These are phyloP conservation scores for Magnolia kwangsiensis DNA, from an alignment of 164 flowering plant species.

Conservation along the genomic window DNA sequence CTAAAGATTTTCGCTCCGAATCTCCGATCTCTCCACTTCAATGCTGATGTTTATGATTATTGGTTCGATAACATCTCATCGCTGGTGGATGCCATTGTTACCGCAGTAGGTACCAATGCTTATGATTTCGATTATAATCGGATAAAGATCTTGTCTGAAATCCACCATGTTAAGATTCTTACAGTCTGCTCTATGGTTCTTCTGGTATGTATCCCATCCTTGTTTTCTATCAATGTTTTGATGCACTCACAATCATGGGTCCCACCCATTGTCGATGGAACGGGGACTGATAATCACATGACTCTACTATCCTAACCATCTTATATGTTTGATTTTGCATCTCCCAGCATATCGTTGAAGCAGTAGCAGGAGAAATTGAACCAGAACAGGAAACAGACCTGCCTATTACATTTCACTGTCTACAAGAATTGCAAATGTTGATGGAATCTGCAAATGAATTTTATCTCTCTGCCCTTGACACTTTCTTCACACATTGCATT, in stretches of 20 bases:
- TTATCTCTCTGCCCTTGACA: background rate
- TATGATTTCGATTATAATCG: background rate
- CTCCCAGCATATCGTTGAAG: background rate
- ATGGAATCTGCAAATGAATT: background rate
- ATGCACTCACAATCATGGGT: no score
- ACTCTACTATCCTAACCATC: background rate
- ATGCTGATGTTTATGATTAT: background rate
- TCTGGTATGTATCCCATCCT: background rate
- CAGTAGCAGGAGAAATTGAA: slow-evolving; percentile 1
- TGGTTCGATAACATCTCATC: background rate
- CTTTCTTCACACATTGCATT: slow-evolving; percentile 5
- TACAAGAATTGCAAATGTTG: slow-evolving; percentile 12
- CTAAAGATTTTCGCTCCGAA: slow-evolving; percentile 8
- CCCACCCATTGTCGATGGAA: no score
- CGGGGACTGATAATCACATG: no score
- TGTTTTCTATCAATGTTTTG: no score
- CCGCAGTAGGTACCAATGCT: background rate
- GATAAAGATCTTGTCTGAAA: background rate
- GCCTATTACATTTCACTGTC: slow-evolving; percentile 10
- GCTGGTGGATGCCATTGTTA: slow-evolving; percentile 4
- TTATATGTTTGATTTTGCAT: background rate
- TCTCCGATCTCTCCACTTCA: slow-evolving; percentile 11
- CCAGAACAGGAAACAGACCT: background rate
- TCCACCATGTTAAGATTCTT: slow-evolving; percentile 6
- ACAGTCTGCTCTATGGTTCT: background rate